Conservation (phyloP, 345 rosid genomes). For the Heritiera fomes region DNA sequence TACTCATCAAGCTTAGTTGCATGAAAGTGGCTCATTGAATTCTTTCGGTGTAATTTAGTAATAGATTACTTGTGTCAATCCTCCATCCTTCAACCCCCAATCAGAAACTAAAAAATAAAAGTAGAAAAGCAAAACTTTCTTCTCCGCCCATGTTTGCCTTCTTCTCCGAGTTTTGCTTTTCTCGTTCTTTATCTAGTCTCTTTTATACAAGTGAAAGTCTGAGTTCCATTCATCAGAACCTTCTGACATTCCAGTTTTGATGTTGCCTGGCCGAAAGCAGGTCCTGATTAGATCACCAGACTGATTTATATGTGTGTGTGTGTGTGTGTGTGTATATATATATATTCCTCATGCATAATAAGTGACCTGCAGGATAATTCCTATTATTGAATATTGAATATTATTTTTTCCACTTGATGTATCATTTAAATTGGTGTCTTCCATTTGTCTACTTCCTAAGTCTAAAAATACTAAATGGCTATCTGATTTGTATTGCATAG, state of each 20-base stretch:
- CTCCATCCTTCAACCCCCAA: not conserved
- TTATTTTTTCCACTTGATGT: not conserved
- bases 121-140: not conserved
- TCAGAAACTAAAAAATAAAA: not conserved
- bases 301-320: too few species aligned
- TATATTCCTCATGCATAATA: too few species aligned
- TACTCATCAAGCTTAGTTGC: conserved; percentile 22
- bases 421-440: not conserved
- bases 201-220: too few species aligned
- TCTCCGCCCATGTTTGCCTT: not conserved
- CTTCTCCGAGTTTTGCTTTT: not conserved
- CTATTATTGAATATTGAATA: not conserved
- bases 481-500: conserved; percentile 38
- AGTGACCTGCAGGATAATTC: not conserved
- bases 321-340: too few species aligned
- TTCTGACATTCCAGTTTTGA: too few species aligned
- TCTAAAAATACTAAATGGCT: conserved; percentile 16
- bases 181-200: not conserved
- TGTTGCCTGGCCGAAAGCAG: too few species aligned
- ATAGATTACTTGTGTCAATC: not conserved
- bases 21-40: not conserved
- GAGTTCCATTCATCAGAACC: too few species aligned
- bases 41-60: not conserved
- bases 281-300: too few species aligned
- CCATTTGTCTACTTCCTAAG: not conserved